Evolutionary conservation across 768 basidiomycete genomes (phyloP).

Genomic region (Russula foetens): DNA sequence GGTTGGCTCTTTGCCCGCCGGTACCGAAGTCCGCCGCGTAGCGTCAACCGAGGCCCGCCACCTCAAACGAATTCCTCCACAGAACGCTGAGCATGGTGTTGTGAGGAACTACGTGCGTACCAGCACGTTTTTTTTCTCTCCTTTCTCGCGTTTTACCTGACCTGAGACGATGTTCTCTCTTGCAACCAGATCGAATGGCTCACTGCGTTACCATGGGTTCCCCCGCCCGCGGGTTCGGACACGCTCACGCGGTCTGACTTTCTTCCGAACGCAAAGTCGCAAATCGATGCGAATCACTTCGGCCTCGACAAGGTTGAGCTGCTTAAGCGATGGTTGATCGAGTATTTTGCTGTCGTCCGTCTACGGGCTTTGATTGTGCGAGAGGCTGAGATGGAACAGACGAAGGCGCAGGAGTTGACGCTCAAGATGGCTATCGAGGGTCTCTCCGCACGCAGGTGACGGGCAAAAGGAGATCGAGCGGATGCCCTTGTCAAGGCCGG

Average conservation of each 20-base stretch:
- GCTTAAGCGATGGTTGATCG: slow-evolving; percentile 87
- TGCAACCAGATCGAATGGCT: slow-evolving; percentile 89
- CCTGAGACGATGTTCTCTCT: neutral
- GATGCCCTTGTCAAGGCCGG: slow-evolving; percentile 10
- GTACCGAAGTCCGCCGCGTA: no score
- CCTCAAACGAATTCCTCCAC: slow-evolving; percentile 67
- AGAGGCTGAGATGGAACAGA: slow-evolving; percentile 1
- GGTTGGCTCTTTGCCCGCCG: slow-evolving; percentile 65
- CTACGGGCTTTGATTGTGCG: slow-evolving; percentile 30
- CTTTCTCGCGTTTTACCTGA: no score
- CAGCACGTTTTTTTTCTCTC: neutral
- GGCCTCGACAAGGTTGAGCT: slow-evolving; percentile 91
- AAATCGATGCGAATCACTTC: slow-evolving; percentile 86
- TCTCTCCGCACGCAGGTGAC: slow-evolving; percentile 13
- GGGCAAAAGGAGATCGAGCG: neutral
- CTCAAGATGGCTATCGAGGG: slow-evolving; percentile 17
- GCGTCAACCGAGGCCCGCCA: slow-evolving; percentile 78
- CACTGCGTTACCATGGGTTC: slow-evolving; percentile 77
- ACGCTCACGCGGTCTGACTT: slow-evolving; percentile 50
- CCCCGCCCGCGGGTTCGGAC: slow-evolving; percentile 33
- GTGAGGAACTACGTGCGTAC: slow-evolving; percentile 70
- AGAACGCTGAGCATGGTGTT: slow-evolving; percentile 88
- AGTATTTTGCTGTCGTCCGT: slow-evolving; percentile 84
- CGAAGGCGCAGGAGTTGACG: slow-evolving; percentile 15
- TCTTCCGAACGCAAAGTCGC: slow-evolving; percentile 60